Conservation (phyloP, 495 filamentous ascomycete genomes). For the Aspergillus kassunensis region DNA sequence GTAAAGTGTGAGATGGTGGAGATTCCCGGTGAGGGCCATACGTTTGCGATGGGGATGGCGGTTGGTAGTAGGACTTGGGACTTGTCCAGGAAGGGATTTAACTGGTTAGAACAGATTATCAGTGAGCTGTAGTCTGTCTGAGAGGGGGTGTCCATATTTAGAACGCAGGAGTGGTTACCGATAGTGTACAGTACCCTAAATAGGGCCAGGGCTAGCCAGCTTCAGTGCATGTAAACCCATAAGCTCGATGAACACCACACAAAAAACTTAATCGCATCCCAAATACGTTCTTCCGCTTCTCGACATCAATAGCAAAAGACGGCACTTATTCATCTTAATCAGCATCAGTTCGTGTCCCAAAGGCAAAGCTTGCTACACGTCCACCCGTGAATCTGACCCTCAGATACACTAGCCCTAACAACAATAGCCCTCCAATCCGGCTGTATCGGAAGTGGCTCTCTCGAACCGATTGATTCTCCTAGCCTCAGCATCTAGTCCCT, state of each 20-base stretch:
- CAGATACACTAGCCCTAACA: not conserved
- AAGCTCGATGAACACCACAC: not conserved
- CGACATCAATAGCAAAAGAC: not conserved
- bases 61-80: slow-evolving; percentile 33
- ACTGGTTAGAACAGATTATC: slow-evolving; percentile 32
- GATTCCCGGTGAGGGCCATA: slow-evolving; percentile 33
- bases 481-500: not conserved
- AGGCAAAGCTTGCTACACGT: not conserved
- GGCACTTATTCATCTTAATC: not conserved
- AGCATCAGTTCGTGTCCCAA: not conserved
- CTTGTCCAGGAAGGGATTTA: slow-evolving; percentile 33
- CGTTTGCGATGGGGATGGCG: slow-evolving; percentile 34
- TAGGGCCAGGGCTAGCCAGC: not conserved
- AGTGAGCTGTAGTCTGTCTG: too few relatives aligned
- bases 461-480: not conserved
- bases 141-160: too few relatives aligned
- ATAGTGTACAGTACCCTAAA: too few relatives aligned
- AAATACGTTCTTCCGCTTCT: not conserved
- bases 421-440: not conserved
- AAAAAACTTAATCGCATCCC: not conserved
- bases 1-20: slow-evolving; percentile 32
- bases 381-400: slow-evolving; percentile 8
- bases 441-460: not conserved
- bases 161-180: too few relatives aligned
- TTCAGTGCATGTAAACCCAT: not conserved